These are phyloP conservation scores for Diddensiella caesifluorescens DNA, from an alignment of 805 yeast species.

Conservation along the genomic window DNA sequence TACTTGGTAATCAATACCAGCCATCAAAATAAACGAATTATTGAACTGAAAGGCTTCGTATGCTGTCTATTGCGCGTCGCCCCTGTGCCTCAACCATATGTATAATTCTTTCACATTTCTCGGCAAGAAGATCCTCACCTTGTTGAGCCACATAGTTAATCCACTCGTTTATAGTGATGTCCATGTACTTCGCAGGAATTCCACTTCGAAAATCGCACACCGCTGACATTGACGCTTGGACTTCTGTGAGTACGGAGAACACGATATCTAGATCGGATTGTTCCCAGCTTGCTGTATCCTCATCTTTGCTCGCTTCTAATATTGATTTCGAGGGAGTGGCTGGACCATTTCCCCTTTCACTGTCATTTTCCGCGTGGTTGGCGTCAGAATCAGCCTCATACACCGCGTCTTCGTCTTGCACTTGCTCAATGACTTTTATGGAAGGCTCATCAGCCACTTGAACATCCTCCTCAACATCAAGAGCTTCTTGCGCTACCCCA, in stretches of 20 bases:
- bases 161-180: constrained; percentile 72
- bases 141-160: constrained; percentile 48
- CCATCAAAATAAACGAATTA: no score
- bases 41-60: constrained; percentile 22
- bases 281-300: constrained; percentile 11
- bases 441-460: no score
- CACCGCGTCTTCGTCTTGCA: no score
- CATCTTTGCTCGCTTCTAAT: no score
- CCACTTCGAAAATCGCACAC: no score
- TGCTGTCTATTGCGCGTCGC: constrained; percentile 42
- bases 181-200: constrained; percentile 45
- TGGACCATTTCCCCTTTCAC: constrained; percentile 3
- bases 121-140: constrained; percentile 45
- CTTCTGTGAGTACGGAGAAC: constrained; percentile 32
- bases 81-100: constrained; percentile 45
- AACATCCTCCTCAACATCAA: no score
- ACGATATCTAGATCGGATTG: constrained; percentile 31
- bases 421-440: no score
- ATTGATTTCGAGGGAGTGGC: no score
- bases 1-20: no score
- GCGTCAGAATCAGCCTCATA: not conserved
- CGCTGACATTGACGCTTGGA: constrained; percentile 2
- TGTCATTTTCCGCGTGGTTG: not conserved
- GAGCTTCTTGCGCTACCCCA: no score
- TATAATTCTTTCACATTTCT: constrained; percentile 45